Conservation (phyloP, 2,329 filamentous ascomycete genomes). For the Penicillium sp. region DNA sequence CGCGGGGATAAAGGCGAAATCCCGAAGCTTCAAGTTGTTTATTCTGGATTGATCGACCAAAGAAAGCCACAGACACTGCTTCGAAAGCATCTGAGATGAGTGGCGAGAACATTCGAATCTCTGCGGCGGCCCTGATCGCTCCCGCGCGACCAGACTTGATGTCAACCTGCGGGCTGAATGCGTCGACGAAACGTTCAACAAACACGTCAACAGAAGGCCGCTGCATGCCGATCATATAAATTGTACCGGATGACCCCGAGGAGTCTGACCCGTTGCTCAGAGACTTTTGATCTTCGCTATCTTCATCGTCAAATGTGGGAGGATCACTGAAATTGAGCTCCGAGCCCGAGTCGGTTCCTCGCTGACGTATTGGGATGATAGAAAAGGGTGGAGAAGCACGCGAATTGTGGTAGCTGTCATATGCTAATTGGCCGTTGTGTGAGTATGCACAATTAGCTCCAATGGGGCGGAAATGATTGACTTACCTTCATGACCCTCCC, state of each 20-base stretch:
- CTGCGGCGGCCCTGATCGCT: slow-evolving; percentile 38
- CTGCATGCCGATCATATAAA: slow-evolving; percentile 23
- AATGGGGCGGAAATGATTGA: neutral
- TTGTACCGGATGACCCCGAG: slow-evolving; percentile 22
- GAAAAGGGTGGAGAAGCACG: slow-evolving; percentile 6
- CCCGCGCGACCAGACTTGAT: slow-evolving; percentile 36
- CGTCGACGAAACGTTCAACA: slow-evolving; percentile 42
- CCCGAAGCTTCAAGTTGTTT: slow-evolving; percentile 35
- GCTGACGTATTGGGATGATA: slow-evolving; percentile 10
- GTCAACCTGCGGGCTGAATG: slow-evolving; percentile 41
- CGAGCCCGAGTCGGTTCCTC: neutral
- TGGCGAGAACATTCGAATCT: slow-evolving; percentile 43
- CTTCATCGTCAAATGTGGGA: slow-evolving; percentile 7
- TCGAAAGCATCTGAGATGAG: slow-evolving; percentile 39
- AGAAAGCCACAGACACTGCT: slow-evolving; percentile 40
- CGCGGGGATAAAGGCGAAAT: slow-evolving; percentile 35
- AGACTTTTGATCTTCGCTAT: slow-evolving; percentile 19
- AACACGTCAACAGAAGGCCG: slow-evolving; percentile 36
- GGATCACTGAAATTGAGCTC: slow-evolving; percentile 18
- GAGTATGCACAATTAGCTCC: neutral
- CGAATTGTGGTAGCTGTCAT: slow-evolving; percentile 13
- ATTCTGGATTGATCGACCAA: slow-evolving; percentile 38
- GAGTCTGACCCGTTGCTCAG: slow-evolving; percentile 27
- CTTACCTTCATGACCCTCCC: slow-evolving; percentile 28
- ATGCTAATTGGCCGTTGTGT: slow-evolving; percentile 5